Percentiles rank a stretch among this genome's conserved stretches.
These are phyloP conservation scores for Lentinula edodes DNA, from an alignment of 768 basidiomycete genomes.

Conservation along the genomic window DNA sequence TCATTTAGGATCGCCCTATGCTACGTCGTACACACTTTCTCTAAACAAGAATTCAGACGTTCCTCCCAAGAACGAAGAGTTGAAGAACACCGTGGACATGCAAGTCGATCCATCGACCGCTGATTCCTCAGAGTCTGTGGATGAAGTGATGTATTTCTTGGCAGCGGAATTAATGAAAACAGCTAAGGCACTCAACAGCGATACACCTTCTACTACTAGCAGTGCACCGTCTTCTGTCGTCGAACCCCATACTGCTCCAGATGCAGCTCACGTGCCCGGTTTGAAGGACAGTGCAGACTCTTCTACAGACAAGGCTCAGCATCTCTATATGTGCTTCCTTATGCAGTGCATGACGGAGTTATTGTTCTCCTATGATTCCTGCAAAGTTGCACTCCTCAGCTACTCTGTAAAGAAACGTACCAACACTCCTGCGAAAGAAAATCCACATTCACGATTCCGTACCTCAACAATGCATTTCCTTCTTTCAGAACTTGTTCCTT, in stretches of 20 bases:
- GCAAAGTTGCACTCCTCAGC: conserved; percentile 84
- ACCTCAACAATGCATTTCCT: conserved; percentile 72
- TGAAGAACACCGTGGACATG: conserved; percentile 42
- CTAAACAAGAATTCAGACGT: conserved; percentile 38
- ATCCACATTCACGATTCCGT: conserved; percentile 45
- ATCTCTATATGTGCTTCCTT: conserved; percentile 70
- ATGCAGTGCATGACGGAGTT: conserved; percentile 93
- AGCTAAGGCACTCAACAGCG: conserved; percentile 39
- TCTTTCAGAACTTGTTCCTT: conserved; percentile 77
- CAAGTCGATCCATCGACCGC: conserved; percentile 40
- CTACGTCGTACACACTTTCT: conserved; percentile 50
- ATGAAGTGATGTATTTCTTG: conserved; percentile 64
- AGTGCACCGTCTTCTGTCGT: not conserved
- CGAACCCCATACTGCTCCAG: conserved; percentile 5
- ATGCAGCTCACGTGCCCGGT: conserved; percentile 8
- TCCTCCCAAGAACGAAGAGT: conserved; percentile 14
- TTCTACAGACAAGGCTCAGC: conserved; percentile 27
- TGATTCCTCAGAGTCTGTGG: conserved; percentile 38
- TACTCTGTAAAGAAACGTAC: conserved; percentile 64
- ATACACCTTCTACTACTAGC: conserved; percentile 16
- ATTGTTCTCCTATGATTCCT: conserved; percentile 86
- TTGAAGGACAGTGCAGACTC: conserved; percentile 9
- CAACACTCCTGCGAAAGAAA: conserved; percentile 61
- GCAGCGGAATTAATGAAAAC: conserved; percentile 64
- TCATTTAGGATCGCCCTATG: conserved; percentile 62